Evolutionary conservation across 2,329 filamentous ascomycete genomes (phyloP).

Genomic region (Gnomoniopsis sp.): DNA sequence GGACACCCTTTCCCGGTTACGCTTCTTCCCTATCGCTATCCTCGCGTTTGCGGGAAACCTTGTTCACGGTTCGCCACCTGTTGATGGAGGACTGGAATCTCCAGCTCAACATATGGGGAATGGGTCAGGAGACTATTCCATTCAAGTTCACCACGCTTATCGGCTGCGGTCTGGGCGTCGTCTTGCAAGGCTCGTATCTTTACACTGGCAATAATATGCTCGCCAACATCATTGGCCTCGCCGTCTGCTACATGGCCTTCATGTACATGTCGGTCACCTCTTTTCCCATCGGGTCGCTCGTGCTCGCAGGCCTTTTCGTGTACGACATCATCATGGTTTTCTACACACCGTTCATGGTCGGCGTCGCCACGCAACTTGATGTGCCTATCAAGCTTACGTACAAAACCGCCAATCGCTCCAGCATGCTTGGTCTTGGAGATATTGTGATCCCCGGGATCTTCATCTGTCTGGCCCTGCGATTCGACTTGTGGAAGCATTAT

Average conservation of each 20-base stretch:
- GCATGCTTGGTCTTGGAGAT: conserved; percentile 92
- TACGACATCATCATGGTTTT: conserved; percentile 96
- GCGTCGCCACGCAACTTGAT: conserved; percentile 83
- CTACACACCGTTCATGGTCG: conserved; percentile 82
- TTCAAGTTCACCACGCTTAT: conserved; percentile 57
- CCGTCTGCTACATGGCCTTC: conserved; percentile 79
- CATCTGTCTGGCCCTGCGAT: conserved; percentile 83
- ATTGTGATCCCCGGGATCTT: conserved; percentile 91
- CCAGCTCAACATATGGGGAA: conserved; percentile 48
- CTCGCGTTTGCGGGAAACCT: conserved; percentile 20
- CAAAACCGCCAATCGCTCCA: conserved; percentile 51
- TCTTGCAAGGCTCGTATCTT: conserved; percentile 61
- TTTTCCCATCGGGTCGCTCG: conserved; percentile 74
- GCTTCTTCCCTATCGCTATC: conserved; percentile 20
- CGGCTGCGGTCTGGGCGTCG: conserved; percentile 51
- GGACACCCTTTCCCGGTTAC: conserved; percentile 19
- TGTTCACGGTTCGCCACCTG: conserved; percentile 52
- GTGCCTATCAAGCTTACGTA: conserved; percentile 92
- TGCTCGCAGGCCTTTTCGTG: conserved; percentile 78
- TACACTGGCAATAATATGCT: conserved; percentile 57
- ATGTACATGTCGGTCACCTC: conserved; percentile 86
- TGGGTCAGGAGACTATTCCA: conserved; percentile 43
- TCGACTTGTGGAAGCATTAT: conserved; percentile 85
- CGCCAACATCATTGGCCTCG: conserved; percentile 83
- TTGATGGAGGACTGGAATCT: conserved; percentile 51